Conservation (phyloP, 2,329 filamentous ascomycete species). For the Sporothrix brunneoviolacea region DNA sequence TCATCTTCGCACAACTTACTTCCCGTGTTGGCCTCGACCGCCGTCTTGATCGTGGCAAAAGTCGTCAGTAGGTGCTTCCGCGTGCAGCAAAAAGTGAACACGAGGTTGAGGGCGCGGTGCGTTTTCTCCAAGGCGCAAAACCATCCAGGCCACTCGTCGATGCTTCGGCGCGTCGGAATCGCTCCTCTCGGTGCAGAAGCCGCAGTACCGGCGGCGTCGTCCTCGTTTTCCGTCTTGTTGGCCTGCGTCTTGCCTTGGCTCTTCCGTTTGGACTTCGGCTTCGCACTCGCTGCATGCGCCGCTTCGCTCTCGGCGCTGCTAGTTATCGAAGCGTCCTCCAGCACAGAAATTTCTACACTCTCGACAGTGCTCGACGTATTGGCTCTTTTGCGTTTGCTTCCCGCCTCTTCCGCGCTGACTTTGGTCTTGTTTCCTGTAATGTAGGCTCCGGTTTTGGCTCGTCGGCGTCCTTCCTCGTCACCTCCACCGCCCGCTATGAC, state of each 20-base stretch:
- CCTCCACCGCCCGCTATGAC: neutral
- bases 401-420: neutral
- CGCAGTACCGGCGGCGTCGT: neutral
- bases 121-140: constrained; percentile 69
- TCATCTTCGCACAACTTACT: constrained; percentile 65
- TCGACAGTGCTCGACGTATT: neutral
- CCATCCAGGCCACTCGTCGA: constrained; percentile 61
- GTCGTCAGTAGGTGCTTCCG: constrained; percentile 89
- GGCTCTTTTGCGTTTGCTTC: constrained; percentile 4
- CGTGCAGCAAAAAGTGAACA: constrained; percentile 91
- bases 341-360: neutral
- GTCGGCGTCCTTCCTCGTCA: neutral
- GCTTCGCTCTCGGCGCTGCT: neutral
- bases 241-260: neutral
- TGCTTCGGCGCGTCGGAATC: neutral
- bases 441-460: too few species aligned
- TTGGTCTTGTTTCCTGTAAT: too few species aligned
- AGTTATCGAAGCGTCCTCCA: neutral
- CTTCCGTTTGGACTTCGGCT: neutral
- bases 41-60: constrained; percentile 76
- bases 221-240: neutral
- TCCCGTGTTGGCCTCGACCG: constrained; percentile 78
- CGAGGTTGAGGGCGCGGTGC: constrained; percentile 80
- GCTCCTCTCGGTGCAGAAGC: neutral
- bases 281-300: too few species aligned